Conservation (phyloP, 352 stramenopile genomes). For the Phytophthora sp. region DNA sequence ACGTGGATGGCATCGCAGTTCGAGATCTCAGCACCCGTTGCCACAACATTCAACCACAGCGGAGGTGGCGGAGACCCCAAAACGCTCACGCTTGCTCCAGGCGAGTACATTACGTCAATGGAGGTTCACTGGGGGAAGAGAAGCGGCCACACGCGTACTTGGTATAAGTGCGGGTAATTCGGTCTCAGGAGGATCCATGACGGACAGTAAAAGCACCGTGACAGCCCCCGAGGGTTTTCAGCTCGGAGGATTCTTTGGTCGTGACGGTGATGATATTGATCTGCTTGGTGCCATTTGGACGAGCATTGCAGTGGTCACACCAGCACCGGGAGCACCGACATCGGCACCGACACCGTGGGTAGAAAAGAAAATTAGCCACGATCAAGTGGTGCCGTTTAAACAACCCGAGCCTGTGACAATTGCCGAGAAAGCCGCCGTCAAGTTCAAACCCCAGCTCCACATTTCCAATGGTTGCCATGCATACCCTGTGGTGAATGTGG, state of each 20-base stretch:
- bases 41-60: conserved; percentile 5
- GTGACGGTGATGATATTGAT: conserved; percentile 21
- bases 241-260: conserved; percentile 15
- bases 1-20: conserved; percentile 13
- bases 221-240: conserved; percentile 14
- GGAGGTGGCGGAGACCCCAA: conserved; percentile 8
- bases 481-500: conserved; percentile 10
- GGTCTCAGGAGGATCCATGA: conserved; percentile 12
- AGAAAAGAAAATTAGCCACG: conserved; percentile 8
- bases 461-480: conserved; percentile 6
- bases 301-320: conserved; percentile 3
- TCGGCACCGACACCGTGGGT: conserved; percentile 11
- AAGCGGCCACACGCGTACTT: conserved; percentile 12
- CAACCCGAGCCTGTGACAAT: conserved; percentile 7
- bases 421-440: conserved; percentile 3
- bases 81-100: conserved; percentile 6
- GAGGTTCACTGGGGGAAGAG: conserved; percentile 12
- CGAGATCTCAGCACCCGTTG: conserved; percentile 8
- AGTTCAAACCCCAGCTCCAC: conserved; percentile 14
- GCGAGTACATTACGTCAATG: conserved; percentile 20
- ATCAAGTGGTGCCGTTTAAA: conserved; percentile 4
- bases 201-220: conserved; percentile 4
- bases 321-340: background rate
- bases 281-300: conserved; percentile 18
- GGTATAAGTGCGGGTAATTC: conserved; percentile 14